Evolutionary conservation across 805 yeast genomes (phyloP).

Genomic region (Scheffersomyces lignosus): DNA sequence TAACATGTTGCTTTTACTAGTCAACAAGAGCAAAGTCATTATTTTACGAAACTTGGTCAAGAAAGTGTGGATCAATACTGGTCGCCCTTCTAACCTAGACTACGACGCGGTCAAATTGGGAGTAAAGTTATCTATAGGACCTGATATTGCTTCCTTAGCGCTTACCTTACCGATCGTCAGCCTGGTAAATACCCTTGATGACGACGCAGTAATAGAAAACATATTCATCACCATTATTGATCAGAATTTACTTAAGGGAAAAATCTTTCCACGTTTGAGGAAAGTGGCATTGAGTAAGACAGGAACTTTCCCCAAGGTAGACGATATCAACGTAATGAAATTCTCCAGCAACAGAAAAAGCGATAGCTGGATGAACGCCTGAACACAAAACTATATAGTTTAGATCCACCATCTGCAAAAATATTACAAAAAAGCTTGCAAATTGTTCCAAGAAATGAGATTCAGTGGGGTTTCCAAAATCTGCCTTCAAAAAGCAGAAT

Average conservation of each 20-base stretch:
- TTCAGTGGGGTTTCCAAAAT: too few relatives aligned
- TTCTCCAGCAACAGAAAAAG: constrained; percentile 8
- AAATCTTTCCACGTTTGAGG: constrained; percentile 42
- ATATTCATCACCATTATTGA: constrained; percentile 52
- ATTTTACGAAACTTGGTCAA: constrained; percentile 47
- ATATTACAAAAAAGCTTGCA: too few relatives aligned
- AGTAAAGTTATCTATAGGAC: constrained; percentile 13
- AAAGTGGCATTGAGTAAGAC: constrained; percentile 43
- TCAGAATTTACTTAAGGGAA: constrained; percentile 54
- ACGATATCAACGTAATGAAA: constrained; percentile 15
- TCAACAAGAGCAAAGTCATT: constrained; percentile 46
- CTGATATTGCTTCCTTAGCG: neutral
- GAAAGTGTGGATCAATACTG: constrained; percentile 28
- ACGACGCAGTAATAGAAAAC: constrained; percentile 49
- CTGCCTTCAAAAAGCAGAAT: too few relatives aligned
- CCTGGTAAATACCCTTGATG: constrained; percentile 10
- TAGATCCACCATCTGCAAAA: too few relatives aligned
- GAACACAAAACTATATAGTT: too few relatives aligned
- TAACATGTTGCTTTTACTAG: constrained; percentile 42
- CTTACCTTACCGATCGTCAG: constrained; percentile 6
- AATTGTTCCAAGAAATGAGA: too few relatives aligned
- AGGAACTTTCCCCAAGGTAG: constrained; percentile 40
- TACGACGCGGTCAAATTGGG: constrained; percentile 28
- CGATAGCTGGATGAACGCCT: constrained; percentile 14
- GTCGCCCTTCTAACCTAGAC: constrained; percentile 24